Conservation (phyloP, 73 alveolate species). For the Tetrahymena malaccensis region DNA sequence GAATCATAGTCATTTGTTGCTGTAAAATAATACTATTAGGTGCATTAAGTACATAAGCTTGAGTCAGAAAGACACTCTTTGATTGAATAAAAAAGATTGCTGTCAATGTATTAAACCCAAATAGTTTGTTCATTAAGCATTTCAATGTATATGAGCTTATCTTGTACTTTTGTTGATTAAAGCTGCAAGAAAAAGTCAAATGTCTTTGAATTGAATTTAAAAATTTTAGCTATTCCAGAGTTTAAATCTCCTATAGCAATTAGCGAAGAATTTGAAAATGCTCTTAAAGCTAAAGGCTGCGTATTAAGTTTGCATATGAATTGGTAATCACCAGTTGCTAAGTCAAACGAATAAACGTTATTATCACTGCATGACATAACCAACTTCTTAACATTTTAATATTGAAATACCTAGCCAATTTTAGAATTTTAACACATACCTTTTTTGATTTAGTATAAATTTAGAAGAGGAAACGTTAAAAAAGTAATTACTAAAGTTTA, state of each 20-base stretch:
- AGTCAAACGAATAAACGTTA: neutral
- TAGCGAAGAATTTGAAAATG: neutral
- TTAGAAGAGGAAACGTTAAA: neutral
- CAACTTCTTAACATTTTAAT: neutral
- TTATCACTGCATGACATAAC: neutral
- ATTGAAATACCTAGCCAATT: neutral
- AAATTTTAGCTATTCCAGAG: neutral
- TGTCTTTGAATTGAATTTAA: neutral
- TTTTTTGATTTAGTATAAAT: neutral
- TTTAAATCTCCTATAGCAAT: neutral
- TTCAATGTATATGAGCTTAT: neutral
- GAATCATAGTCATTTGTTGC: neutral
- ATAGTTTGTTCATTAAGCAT: neutral
- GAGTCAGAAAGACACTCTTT: neutral
- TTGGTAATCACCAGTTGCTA: neutral
- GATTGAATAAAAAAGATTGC: neutral
- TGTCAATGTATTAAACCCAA: neutral
- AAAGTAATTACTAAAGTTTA: neutral
- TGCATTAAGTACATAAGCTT: neutral
- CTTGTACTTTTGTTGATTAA: neutral
- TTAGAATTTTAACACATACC: neutral
- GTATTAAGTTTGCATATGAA: neutral
- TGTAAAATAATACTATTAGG: neutral
- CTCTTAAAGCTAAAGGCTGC: neutral
- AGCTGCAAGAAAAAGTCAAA: neutral